A percentile compares a stretch with the other conserved stretches of the same genome.
These are phyloP conservation scores for Laetiporus sulphureus DNA, from an alignment of 1,284 basidiomycete species.

Conservation along the genomic window DNA sequence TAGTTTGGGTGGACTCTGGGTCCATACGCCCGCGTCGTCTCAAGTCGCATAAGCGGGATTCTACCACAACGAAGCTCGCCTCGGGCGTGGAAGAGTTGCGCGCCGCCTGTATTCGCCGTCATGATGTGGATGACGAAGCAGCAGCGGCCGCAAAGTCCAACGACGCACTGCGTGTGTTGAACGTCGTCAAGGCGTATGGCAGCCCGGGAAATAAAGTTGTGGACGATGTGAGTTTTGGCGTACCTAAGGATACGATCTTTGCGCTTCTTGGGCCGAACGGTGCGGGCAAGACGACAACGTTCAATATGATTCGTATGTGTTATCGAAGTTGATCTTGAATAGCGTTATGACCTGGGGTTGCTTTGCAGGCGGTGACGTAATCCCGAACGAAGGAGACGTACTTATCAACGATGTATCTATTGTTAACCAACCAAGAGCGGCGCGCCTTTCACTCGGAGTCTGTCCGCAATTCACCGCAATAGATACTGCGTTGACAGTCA, in stretches of 20 bases:
- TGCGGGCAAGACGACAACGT: constrained; percentile 76
- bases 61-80: background rate
- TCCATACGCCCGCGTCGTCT: constrained; percentile 32
- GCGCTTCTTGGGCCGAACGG: constrained; percentile 78
- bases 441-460: constrained; percentile 65
- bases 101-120: too few species aligned
- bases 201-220: constrained; percentile 48
- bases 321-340: background rate
- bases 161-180: constrained; percentile 57
- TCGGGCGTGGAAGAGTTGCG: constrained; percentile 7
- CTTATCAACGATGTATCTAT: constrained; percentile 60
- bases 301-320: constrained; percentile 64
- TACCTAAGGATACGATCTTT: constrained; percentile 58
- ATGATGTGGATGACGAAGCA: constrained; percentile 54
- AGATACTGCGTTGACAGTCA: constrained; percentile 69
- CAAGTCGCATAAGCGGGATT: constrained; percentile 5
- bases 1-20: constrained; percentile 60
- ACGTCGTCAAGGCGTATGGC: constrained; percentile 60
- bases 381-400: constrained; percentile 61
- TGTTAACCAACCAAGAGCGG: constrained; percentile 48
- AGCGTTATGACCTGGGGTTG: background rate
- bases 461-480: constrained; percentile 83
- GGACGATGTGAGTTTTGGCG: constrained; percentile 67
- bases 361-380: constrained; percentile 48
- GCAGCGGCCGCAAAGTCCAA: constrained; percentile 38